Percentiles rank a stretch among this genome's conserved stretches.
These are phyloP conservation scores for Aspergillus candidus DNA, from an alignment of 2,329 filamentous ascomycete species.

Conservation along the genomic window DNA sequence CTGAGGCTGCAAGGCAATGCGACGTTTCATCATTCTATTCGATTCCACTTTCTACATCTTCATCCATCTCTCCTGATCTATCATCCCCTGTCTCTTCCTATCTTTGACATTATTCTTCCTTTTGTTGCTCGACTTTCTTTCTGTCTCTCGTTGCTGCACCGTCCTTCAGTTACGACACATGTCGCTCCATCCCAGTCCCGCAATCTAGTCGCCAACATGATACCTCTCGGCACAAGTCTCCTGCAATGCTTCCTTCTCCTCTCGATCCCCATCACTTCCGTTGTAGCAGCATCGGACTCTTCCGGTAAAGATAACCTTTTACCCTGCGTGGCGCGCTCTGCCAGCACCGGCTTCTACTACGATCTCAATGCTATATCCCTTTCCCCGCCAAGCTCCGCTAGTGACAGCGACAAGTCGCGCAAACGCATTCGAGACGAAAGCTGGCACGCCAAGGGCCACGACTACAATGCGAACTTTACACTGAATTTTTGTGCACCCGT, in stretches of 20 bases:
- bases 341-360: constrained; percentile 57
- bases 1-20: constrained; percentile 3
- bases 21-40: constrained; percentile 10
- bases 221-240: constrained; percentile 24
- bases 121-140: neutral
- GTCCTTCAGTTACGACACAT: neutral
- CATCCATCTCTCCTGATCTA: constrained; percentile 4
- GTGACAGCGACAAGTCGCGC: constrained; percentile 34
- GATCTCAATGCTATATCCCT: constrained; percentile 55
- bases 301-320: constrained; percentile 41
- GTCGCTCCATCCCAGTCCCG: constrained; percentile 1
- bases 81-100: constrained; percentile 6
- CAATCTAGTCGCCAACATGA: constrained; percentile 26
- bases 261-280: constrained; percentile 25
- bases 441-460: constrained; percentile 45
- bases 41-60: constrained; percentile 2
- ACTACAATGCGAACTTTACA: constrained; percentile 47
- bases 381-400: constrained; percentile 38
- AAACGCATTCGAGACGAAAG: constrained; percentile 38
- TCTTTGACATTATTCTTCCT: constrained; percentile 2
- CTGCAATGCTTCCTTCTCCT: constrained; percentile 29
- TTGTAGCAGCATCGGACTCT: constrained; percentile 33
- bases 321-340: constrained; percentile 58
- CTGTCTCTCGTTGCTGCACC: neutral
- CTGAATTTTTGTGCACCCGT: constrained; percentile 48